Base-by-base conservation (phyloP, 768 basidiomycete genomes). In the Mycena haematopus region DNA sequence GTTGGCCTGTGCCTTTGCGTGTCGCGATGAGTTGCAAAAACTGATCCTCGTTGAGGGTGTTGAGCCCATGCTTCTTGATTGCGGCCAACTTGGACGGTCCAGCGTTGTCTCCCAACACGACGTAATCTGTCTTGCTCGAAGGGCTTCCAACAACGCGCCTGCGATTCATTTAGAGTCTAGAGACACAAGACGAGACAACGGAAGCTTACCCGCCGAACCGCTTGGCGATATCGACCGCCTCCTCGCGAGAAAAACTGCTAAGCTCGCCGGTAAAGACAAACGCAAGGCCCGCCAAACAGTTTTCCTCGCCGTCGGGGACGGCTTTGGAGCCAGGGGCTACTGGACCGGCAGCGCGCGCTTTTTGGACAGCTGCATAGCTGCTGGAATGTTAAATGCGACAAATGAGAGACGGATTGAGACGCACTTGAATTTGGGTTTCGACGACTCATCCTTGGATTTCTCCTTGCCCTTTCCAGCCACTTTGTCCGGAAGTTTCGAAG, bases 231-330 rank as follows among this genome's bases (percentile, higher is more conserved):
- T 96, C 95, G 27, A 80, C 72, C 0, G 93, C 90, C 68, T 97
- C 95, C 2, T 98, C 93, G 38, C 97, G 83, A 1, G 93, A 88
- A 66, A 99, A 87, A 61, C 90, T 91, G 50, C 83, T 85, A 47
- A 99, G 76, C 69, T 99, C 96, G 17, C 96, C 97, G 0, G 97
- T 99, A 67, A 99, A 99, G 22, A 99, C 96, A 70, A 99, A 91
- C 0, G 93, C 83, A 24, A 99, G 80, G 0, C 96, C 96, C 0
- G 88, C 84, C 10, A 99, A 80, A 71, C 92, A 94, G 69, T 89
- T 83, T 0, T 84, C 84, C 27, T 79, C 78, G 15, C 89, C 89
- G 46, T 94, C 87, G 0, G 92, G 92, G 22, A 92, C 82, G 15
- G 84, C 80, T 70, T 90, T 93, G 17, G 84, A 80, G 0, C 89